These are phyloP conservation scores for Rhynchospora breviuscula DNA, from an alignment of 176 grass and related monocot species.

Conservation along the genomic window DNA sequence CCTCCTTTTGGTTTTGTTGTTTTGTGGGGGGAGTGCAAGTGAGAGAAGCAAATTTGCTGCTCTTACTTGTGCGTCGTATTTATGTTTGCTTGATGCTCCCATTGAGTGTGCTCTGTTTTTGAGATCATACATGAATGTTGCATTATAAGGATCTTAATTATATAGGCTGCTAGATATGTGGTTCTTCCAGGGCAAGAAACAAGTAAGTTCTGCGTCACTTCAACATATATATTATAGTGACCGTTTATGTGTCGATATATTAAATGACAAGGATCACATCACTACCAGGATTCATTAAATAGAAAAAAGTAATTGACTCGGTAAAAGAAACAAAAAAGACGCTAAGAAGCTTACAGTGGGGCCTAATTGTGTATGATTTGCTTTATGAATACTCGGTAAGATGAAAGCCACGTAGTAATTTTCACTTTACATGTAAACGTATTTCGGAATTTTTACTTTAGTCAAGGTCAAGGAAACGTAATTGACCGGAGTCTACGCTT, in stretches of 20 bases:
- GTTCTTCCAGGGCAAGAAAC: not conserved
- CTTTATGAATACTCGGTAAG: not conserved
- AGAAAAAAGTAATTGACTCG: not conserved
- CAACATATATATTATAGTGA: not conserved
- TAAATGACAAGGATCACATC: no score
- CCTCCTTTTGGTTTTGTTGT: constrained; percentile 8
- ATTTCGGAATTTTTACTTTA: not conserved
- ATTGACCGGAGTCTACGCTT: not conserved
- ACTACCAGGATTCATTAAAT: not conserved
- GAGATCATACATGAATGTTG: not conserved
- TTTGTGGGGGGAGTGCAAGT: not conserved
- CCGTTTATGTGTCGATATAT: not conserved
- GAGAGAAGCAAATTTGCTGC: constrained; percentile 12
- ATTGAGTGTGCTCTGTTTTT: not conserved
- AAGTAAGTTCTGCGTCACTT: constrained; percentile 9
- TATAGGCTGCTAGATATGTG: not conserved
- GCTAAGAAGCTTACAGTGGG: not conserved
- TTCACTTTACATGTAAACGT: not conserved
- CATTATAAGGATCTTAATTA: not conserved
- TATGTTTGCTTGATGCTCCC: not conserved
- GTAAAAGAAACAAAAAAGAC: not conserved
- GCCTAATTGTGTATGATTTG: no score
- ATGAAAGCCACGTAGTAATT: not conserved
- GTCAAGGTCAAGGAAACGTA: not conserved
- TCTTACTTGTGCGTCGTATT: not conserved